Evolutionary conservation across 208 protist species (phyloP), one percentile per base, ranked within the genome.

Genomic region (Acanthamoeba triangularis): DNA sequence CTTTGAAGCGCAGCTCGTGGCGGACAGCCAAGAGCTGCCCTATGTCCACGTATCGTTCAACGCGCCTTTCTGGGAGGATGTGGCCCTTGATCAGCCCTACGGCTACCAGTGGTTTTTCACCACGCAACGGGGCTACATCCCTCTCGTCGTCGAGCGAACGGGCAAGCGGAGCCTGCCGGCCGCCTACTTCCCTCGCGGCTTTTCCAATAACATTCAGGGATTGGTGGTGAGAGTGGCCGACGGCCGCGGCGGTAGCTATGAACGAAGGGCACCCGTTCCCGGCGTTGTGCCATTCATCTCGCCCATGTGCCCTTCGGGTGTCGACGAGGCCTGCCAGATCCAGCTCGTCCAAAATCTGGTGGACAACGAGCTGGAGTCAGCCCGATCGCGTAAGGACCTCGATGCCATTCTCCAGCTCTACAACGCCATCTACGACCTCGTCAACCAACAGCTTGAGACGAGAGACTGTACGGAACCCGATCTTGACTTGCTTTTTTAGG

Each of bases 51-150:
- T 30, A 28, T 33, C 28, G 18, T 28, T 95, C 14, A 49, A 23
- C 74, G 69, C 76, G 8, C 47, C 72, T 52, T 69, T 87, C 72
- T 95, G 92, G 92, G 92, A 95, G 65, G 92, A 95, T 20, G 52
- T 25, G 2, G 3, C 23, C 6, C 30, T 74, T 23, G 92, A 87
- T 30, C 33, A 72, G 52, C 92, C 92, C 49, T 25, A 25, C 37
- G 56, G 44, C 47, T 95, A 95, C n/a, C 92, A 76, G 54, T 82
- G 44, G 44, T 52, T 61, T 41, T 93, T 56, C 49, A 93, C 88
- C 56, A 93, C 88, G 28, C 88, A 82, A n/a, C 88, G 88, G 10
- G 88, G 88, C 20, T 28, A 56, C 47, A 72, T 78, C 30, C 88
- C 88, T n/a, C 88, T 93, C 25, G 30, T 52, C 20, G 44, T 35